A percentile compares a stretch with the other conserved stretches of the same genome.
phyloP scores from a whole-genome alignment of 2,329 filamentous ascomycete species.

The Curvularia eragrostidis region DNA sequence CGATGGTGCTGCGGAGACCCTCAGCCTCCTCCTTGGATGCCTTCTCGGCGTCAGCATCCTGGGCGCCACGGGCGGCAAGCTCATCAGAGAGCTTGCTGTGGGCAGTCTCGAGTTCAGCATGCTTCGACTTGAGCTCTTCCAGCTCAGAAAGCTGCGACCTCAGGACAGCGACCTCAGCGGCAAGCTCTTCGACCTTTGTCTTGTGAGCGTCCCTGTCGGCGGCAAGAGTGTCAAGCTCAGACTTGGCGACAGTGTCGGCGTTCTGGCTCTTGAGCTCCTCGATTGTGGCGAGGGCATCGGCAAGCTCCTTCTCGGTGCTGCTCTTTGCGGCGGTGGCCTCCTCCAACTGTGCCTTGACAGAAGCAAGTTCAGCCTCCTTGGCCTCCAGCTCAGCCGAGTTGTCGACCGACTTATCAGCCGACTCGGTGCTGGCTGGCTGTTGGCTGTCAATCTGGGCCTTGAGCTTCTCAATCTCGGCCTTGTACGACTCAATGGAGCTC shows the following conservation, averaged over 20 bases:
- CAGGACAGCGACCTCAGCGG: constrained; percentile 29
- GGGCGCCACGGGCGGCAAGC: constrained; percentile 25
- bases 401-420: constrained; percentile 17
- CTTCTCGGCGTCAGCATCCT: constrained; percentile 30
- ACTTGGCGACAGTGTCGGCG: constrained; percentile 28
- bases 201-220: constrained; percentile 32
- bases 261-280: constrained; percentile 29
- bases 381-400: constrained; percentile 35
- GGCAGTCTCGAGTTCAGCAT: constrained; percentile 25
- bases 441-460: constrained; percentile 34
- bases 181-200: constrained; percentile 33
- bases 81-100: constrained; percentile 24
- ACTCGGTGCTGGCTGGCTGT: constrained; percentile 24
- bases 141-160: constrained; percentile 32
- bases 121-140: constrained; percentile 27
- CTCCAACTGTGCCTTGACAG: constrained; percentile 30
- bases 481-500: constrained; percentile 35
- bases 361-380: constrained; percentile 36
- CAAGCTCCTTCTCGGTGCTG: constrained; percentile 26
- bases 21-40: constrained; percentile 30
- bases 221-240: constrained; percentile 37
- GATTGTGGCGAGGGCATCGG: constrained; percentile 30
- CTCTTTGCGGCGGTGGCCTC: constrained; percentile 21
- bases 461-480: constrained; percentile 40
- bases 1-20: constrained; percentile 32